Percentiles rank a stretch among this genome's conserved stretches.
These are phyloP conservation scores for Oxyria digyna DNA, from an alignment of 148 eudicot species.

Conservation along the genomic window DNA sequence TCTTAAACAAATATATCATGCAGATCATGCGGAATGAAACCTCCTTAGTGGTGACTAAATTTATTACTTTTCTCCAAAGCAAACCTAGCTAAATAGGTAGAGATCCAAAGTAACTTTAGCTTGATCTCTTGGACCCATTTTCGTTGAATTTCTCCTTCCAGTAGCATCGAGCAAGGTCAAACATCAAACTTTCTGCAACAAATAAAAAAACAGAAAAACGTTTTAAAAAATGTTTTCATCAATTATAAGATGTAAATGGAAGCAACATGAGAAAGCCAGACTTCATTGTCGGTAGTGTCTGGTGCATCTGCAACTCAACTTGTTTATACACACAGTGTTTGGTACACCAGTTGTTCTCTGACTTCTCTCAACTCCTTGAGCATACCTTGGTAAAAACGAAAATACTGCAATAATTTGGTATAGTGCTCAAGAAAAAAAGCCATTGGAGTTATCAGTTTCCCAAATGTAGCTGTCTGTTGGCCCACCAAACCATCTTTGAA, in stretches of 20 bases:
- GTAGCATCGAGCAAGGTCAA: background rate
- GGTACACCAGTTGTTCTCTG: constrained; percentile 4
- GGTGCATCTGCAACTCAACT: constrained; percentile 3
- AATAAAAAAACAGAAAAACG: background rate
- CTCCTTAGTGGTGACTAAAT: constrained; percentile 1
- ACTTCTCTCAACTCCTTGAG: background rate
- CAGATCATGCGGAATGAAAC: background rate
- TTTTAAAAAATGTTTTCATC: too few relatives aligned
- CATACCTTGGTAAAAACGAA: background rate
- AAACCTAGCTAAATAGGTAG: constrained; percentile 2
- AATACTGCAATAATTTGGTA: background rate
- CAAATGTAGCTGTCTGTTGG: constrained; percentile 1
- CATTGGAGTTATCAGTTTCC: background rate
- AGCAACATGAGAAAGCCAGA: background rate
- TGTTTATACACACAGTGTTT: background rate
- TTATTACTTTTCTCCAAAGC: background rate
- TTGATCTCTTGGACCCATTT: constrained; percentile 7
- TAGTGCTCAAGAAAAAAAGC: background rate
- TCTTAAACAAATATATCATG: background rate
- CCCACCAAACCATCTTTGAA: background rate
- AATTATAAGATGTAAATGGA: background rate
- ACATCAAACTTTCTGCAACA: background rate
- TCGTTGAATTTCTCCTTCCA: constrained; percentile 2
- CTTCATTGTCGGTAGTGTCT: constrained; percentile 1
- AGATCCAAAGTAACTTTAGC: constrained; percentile 5